Evolutionary conservation across 805 yeast species (phyloP).

Genomic region (Priceomyces haplophilus): DNA sequence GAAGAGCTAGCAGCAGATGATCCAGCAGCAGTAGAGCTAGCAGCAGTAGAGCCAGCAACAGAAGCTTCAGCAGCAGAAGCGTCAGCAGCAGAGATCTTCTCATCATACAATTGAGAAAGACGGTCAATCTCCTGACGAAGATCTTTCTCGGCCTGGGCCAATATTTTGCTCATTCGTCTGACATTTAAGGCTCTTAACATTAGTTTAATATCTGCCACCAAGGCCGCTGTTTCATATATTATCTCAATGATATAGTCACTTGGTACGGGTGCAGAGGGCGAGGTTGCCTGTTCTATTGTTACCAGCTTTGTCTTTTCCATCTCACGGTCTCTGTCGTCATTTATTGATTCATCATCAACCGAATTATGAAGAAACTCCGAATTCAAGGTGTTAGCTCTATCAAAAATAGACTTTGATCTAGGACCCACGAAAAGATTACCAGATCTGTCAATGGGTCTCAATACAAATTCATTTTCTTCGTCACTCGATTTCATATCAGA

Average conservation of each 20-base stretch:
- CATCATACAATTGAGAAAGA: slow-evolving; percentile 1
- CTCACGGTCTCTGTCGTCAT: slow-evolving; percentile 14
- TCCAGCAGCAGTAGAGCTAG: neutral
- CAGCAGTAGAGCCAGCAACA: neutral
- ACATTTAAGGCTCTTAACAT: slow-evolving; percentile 56
- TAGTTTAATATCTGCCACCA: slow-evolving; percentile 62
- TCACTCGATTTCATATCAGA: slow-evolving; percentile 24
- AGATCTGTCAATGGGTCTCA: slow-evolving; percentile 28
- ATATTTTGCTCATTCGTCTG: slow-evolving; percentile 44
- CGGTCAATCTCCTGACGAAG: slow-evolving; percentile 22
- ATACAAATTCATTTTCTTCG: slow-evolving; percentile 25
- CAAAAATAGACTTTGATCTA: slow-evolving; percentile 36
- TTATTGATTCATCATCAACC: slow-evolving; percentile 6
- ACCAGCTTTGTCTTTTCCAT: slow-evolving; percentile 14
- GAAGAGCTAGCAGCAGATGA: no score
- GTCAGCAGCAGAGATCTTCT: neutral
- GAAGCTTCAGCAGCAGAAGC: neutral
- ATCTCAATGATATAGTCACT: slow-evolving; percentile 53
- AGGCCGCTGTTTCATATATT: slow-evolving; percentile 58
- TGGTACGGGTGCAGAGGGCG: slow-evolving; percentile 55
- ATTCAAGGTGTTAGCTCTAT: slow-evolving; percentile 17
- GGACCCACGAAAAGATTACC: slow-evolving; percentile 24
- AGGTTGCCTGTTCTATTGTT: slow-evolving; percentile 56
- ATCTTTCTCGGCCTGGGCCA: slow-evolving; percentile 30
- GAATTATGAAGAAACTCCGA: neutral